Conservation (phyloP, 139 green algal genomes). For the Yamagishiella unicocca region DNA sequence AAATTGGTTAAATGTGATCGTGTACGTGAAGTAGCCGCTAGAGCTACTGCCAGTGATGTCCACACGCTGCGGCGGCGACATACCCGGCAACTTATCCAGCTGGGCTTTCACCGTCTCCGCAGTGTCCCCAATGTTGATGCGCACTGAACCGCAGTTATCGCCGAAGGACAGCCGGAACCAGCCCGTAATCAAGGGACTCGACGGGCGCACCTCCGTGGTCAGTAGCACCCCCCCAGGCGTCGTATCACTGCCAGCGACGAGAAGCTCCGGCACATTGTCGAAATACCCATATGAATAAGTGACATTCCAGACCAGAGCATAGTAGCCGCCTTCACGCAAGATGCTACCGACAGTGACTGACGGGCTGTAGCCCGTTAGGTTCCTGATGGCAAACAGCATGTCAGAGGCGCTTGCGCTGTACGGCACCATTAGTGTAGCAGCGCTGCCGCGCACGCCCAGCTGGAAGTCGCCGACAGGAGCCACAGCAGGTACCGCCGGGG, state of each 20-base stretch:
- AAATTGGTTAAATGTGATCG: constrained; percentile 41
- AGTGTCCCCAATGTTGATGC: background rate
- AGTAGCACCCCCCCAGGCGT: constrained; percentile 9
- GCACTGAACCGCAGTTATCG: background rate
- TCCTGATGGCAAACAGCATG: background rate
- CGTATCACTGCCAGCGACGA: background rate
- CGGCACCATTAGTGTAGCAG: background rate
- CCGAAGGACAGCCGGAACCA: background rate
- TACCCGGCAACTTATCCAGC: constrained; percentile 3
- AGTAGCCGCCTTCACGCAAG: constrained; percentile 20
- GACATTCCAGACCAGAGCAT: constrained; percentile 28
- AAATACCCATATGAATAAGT: background rate
- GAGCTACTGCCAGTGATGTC: background rate
- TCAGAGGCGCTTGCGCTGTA: background rate
- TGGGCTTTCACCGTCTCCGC: background rate
- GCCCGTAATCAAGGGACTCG: background rate
- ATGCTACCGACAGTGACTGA: background rate
- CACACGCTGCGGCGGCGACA: background rate
- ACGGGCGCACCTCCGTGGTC: background rate
- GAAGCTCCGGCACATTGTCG: background rate
- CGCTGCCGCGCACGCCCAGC: background rate
- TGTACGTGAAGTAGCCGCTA: background rate
- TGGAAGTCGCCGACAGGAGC: background rate
- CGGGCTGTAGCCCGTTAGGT: background rate
- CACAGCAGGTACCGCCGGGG: background rate